Conservation (phyloP, 768 basidiomycete genomes). For the Ramaria sp. region DNA sequence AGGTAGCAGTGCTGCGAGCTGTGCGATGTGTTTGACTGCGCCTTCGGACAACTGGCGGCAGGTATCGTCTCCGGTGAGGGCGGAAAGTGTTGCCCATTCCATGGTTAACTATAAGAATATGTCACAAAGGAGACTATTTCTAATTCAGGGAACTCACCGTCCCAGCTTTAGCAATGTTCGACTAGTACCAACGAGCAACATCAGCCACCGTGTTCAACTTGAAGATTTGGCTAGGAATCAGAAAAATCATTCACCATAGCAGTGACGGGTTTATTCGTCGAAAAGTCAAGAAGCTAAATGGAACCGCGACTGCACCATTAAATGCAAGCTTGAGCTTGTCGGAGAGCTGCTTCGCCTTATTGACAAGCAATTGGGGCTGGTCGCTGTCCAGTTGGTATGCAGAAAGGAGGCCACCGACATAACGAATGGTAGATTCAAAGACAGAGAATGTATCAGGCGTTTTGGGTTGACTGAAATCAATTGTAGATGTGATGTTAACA, state of each 20-base stretch:
- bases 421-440: slow-evolving; percentile 73
- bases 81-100: slow-evolving; percentile 29
- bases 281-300: slow-evolving; percentile 28
- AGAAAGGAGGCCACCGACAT: slow-evolving; percentile 54
- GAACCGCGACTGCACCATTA: slow-evolving; percentile 23
- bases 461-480: slow-evolving; percentile 46
- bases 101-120: neutral
- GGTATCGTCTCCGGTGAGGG: slow-evolving; percentile 49
- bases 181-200: too few relatives aligned
- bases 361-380: slow-evolving; percentile 37
- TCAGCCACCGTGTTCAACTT: too few relatives aligned
- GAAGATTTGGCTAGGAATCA: too few relatives aligned
- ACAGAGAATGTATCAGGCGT: slow-evolving; percentile 29
- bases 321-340: slow-evolving; percentile 42
- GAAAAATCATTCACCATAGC: slow-evolving; percentile 24
- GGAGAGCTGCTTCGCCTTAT: slow-evolving; percentile 52
- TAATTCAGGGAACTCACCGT: slow-evolving; percentile 24
- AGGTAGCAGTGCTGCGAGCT: slow-evolving; percentile 17
- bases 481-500: slow-evolving; percentile 36
- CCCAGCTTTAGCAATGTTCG: slow-evolving; percentile 25
- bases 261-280: slow-evolving; percentile 21
- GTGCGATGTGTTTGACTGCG: slow-evolving; percentile 42
- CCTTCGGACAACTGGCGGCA: slow-evolving; percentile 45
- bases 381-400: slow-evolving; percentile 57
- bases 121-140: too few relatives aligned